A percentile compares a stretch with the other conserved stretches of the same genome.
Conservation (phyloP, 2,329 filamentous ascomycete genomes). For the Neofusicoccum parvum region DNA sequence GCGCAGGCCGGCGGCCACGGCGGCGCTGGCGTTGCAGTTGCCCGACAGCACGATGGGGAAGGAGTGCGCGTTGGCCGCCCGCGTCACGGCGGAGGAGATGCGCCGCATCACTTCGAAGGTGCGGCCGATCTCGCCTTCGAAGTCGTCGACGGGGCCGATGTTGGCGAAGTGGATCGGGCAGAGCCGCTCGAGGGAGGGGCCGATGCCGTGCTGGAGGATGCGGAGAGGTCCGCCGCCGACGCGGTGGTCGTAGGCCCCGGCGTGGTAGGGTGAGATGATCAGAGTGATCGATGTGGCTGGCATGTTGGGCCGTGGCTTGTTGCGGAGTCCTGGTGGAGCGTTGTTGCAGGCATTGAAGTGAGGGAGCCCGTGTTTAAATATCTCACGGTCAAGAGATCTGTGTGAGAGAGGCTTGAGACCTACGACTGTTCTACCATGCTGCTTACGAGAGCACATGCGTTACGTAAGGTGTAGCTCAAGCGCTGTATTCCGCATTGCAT, state of each 20-base stretch:
- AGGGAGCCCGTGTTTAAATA: too few relatives aligned
- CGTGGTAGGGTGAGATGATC: constrained; percentile 46
- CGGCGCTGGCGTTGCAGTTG: constrained; percentile 43
- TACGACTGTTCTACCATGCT: too few relatives aligned
- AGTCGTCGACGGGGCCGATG: constrained; percentile 35
- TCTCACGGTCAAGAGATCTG: too few relatives aligned
- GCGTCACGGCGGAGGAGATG: constrained; percentile 35
- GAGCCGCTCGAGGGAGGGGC: constrained; percentile 30
- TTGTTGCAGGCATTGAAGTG: too few relatives aligned
- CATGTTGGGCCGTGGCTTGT: too few relatives aligned
- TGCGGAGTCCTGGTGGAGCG: too few relatives aligned
- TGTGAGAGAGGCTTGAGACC: too few relatives aligned
- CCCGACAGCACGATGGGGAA: constrained; percentile 46
- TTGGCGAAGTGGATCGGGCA: constrained; percentile 30
- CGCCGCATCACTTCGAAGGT: constrained; percentile 45
- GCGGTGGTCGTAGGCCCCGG: constrained; percentile 39
- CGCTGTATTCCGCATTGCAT: too few relatives aligned
- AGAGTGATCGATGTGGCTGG: neutral
- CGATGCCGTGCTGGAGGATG: constrained; percentile 33
- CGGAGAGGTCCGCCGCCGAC: constrained; percentile 43
- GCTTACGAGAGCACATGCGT: too few relatives aligned
- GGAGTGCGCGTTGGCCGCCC: constrained; percentile 29
- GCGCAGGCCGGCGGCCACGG: constrained; percentile 39
- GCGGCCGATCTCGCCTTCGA: constrained; percentile 45
- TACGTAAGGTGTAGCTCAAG: too few relatives aligned